Evolutionary conservation across 371 early-diverging fungal genomes (phyloP), one percentile per base, ranked within the genome.

Genomic region (Rhizopus arrhizus): DNA sequence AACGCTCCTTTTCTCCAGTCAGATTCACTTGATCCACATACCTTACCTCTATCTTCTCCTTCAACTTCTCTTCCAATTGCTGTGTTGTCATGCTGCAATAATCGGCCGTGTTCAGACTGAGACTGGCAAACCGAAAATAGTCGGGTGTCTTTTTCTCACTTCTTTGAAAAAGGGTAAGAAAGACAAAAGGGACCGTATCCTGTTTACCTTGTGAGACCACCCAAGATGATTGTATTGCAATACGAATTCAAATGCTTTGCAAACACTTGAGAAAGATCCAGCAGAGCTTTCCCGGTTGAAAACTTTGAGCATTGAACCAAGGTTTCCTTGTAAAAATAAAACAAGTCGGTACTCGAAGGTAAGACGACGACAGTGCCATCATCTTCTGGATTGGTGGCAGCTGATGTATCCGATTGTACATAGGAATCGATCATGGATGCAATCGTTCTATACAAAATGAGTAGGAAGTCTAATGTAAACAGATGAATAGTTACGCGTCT

Each of bases 51-150:
- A 95, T 85, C 33, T 87, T 89, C 47, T 92, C 94, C 56, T 81
- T 83, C 16, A 96, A 69, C 69, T 91, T 91, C 45, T 92, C 91
- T 64, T 95, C 95, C 10, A 97, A 34, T 22, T 93, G 96, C 2
- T 82, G 70, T 0, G 91, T 91, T 0, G 95, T 94, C n/a, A 84
- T 83, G 15, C 83, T 74, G 59, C 97, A 97, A 72, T 97, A 98
- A 66, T 98, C 97, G 0, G 93, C 91, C 0, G 98, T 98, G 56
- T 95, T 96, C 49, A 96, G 69, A 6, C 95, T 80, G 12, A 90
- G 64, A 62, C 93, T 91, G 1, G 84, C 85, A 29, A 83, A 78
- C n/a, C 83, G 68, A 35, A 91, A 65, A 40, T 88, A 85, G 6
- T 89, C 87, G 3, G 76, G 69, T 3, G 82, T 77, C 48, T 77